These are phyloP conservation scores for Trichophyton schoenleinii DNA, from an alignment of 2,329 filamentous ascomycete genomes.

Conservation along the genomic window DNA sequence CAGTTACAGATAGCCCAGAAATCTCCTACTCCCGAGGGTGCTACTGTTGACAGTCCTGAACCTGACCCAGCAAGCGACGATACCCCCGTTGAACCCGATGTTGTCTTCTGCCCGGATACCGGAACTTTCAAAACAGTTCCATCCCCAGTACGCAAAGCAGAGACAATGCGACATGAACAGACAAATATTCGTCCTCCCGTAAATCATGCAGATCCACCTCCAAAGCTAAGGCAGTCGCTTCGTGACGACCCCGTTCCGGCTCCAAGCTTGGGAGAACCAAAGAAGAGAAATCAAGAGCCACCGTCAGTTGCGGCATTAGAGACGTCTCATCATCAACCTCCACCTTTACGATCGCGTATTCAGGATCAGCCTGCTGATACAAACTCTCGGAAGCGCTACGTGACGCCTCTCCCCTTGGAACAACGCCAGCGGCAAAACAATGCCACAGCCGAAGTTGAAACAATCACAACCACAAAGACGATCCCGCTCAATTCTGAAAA, in stretches of 20 bases:
- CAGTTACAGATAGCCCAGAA: neutral
- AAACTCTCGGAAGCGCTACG: neutral
- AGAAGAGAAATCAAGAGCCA: neutral
- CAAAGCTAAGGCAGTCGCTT: neutral
- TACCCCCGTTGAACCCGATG: constrained; percentile 23
- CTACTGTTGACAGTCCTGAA: neutral
- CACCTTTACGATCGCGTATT: neutral
- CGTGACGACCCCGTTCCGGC: neutral
- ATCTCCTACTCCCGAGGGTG: neutral
- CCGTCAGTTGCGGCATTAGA: neutral
- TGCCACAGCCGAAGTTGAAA: constrained; percentile 8
- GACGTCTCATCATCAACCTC: neutral
- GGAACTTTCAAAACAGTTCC: constrained; percentile 33
- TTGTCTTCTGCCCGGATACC: constrained; percentile 32
- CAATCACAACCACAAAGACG: constrained; percentile 20
- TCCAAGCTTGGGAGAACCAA: neutral
- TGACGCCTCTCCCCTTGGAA: constrained; percentile 1
- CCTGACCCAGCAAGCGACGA: neutral
- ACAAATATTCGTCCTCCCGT: neutral
- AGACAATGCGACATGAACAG: neutral
- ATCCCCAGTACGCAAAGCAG: constrained; percentile 19
- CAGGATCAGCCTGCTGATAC: neutral
- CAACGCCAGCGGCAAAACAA: neutral
- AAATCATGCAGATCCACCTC: neutral
- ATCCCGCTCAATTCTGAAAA: constrained; percentile 24